Base-by-base conservation (phyloP, 106 monocot genomes). In the Dendrobium huoshanense region DNA sequence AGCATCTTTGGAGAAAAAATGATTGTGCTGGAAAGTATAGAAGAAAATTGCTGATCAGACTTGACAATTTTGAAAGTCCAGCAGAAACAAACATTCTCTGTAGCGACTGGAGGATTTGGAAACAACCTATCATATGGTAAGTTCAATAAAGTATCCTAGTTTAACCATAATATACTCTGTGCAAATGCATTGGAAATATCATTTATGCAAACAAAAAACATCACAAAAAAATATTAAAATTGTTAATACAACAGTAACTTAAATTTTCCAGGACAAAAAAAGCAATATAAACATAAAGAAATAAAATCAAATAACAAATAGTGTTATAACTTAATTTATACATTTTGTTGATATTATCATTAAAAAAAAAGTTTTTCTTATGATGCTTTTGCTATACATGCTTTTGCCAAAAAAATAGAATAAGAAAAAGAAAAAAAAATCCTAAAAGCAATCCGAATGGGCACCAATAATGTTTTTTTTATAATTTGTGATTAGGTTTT, bases 1-100 rank as follows among this genome's bases (percentile, higher is more conserved):
- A 98, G 84, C 92, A 91, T 80, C 86, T 98, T 29, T 98, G 98
- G 98, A 91, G 98, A 79, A 92, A 95, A 84, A 87, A 98, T 83
- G 86, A 84, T 45, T 98, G 98, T 87, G 64, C 80, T 78, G 44
- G 85, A 67, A 91, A 86, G 29, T 89, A 87, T 82, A 75, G 86
- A 74, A 92, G 88, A 81, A 51, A 85, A 43, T 83, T 98, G 42
- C 78, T 80, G 40, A 83, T 89, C 55, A 92, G 97, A 76, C 75
- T 87, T 70, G 98, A 98, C 74, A 85, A 95, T 88, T 95, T 98
- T 80, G 88, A 89, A 78, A 79, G 81, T 51, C 95, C 92, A 73
- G 18, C 70, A 19, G 87, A 87, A 78, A 95, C 98, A 83, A 98
- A 95, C 85, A 87, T 98, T 55, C 87, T 95, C 51, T 98, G 98